Evolutionary conservation across 1,284 basidiomycete species (phyloP), one percentile per base, ranked within the genome.

Genomic region (Trichosporon inkin): DNA sequence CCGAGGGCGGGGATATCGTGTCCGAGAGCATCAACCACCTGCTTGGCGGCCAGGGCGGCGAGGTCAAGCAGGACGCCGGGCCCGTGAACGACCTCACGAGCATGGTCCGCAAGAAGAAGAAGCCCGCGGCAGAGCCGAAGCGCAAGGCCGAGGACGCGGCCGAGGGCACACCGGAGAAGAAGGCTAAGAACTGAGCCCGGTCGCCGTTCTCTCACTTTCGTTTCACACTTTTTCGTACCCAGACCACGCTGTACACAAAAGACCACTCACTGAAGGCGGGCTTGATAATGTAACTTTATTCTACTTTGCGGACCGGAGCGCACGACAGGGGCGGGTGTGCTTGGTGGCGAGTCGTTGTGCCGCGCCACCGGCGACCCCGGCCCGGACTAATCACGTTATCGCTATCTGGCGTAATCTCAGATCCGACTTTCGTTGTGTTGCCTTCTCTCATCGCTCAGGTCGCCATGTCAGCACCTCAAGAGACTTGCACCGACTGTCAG

Each of bases 71-170:
- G 14, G 66, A 67, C 58, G 78, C 72, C 16, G 70, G 74, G 14
- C 71, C 81, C 11, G 85, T 93, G 35, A 90, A 90, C 69, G 89
- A 93, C 69, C 79, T 93, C 49, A 92, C 89, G 5, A 83, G 83
- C 11, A 86, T 90, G 73, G 88, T 90, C 24, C 86, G 87, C 72
- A 92, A 91, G 81, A 92, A 90, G 82, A 53, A 53, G 52, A 53
- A 53, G 52, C 35, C 52, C 14, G 36, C 51, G 13, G 36, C 11
- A 38, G 36, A n/a, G 16, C 5, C 36, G 3, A 49, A 49, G 44
- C 28, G 44, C 22, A 44, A 44, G 40, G 40, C 40, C 19, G 40
- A 44, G 40, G 40, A 44, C 13, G 20, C 20, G 40, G 20, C 40
- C 19, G 10, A 3, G 10, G 44, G 44, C 44, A 32, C 44, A 22